Base-by-base conservation (phyloP, 768 basidiomycete genomes). In the Podaxis sp. region DNA sequence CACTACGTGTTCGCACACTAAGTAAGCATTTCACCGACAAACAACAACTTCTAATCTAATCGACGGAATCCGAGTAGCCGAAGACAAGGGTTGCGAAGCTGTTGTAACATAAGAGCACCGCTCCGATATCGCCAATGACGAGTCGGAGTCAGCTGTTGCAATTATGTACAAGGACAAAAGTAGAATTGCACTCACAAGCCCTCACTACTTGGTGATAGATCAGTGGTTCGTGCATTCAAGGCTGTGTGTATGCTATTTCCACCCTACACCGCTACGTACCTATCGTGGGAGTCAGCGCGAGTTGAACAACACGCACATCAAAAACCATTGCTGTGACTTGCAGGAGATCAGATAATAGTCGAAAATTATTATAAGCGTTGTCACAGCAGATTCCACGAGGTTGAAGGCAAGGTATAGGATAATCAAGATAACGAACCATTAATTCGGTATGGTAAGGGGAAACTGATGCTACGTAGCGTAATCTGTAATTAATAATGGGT, bases 401-500 rank as follows among this genome's bases (percentile, higher is more conserved):
- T 13, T 28, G 15, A 54, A n/a, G 19, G 30, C n/a, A 19, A 24
- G 4, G 38, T 55, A 52, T 36, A 55, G 38, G 24, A n/a, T 56
- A 56, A 40, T 40, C 54, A 56, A 56, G 54, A 56, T 39, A 56
- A 22, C 39, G 11, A 15, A 39, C 38, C 22, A 40, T 56, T 40
- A 56, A 42, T 56, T 39, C 22, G 39, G 38, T 56, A 56, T 28
- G 22, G 54, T 40, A 40, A 39, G 4, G 36, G 4, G 12, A 24
- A n/a, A 24, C 54, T 36, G 54, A 26, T 56, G 39, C 11, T 40
- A 39, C 26, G 54, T 56, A 40, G 38, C 49, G 54, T 15, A 40
- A 33, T 17, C 33, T n/a, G 54, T 56, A 56, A 56, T 56, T 56
- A 56, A 39, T 56, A 56, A 56, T 56, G 39, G 52, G 33, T 24